Evolutionary conservation across 108 stramenopile species (phyloP).

Genomic region (Pseudonitzschia delicatissima): DNA sequence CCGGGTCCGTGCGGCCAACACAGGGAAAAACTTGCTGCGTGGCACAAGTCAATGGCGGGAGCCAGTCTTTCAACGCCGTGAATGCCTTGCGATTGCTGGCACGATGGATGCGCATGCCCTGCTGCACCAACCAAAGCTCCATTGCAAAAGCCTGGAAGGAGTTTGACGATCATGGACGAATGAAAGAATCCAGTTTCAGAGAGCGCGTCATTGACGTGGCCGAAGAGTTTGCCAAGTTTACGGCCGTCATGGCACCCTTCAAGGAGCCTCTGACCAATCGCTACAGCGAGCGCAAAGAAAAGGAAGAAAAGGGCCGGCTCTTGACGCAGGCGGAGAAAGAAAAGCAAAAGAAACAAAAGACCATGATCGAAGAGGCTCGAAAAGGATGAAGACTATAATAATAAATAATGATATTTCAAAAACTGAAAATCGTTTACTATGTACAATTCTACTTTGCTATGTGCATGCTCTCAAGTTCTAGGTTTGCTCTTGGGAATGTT

Average conservation of each 20-base stretch:
- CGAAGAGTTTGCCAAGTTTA: constrained; percentile 71
- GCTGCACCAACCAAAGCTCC: constrained; percentile 55
- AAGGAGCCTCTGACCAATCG: constrained; percentile 52
- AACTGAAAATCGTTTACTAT: background rate
- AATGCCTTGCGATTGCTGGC: constrained; percentile 55
- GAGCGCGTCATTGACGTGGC: constrained; percentile 67
- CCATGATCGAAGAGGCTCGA: constrained; percentile 35
- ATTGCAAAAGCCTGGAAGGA: constrained; percentile 68
- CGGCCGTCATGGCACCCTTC: constrained; percentile 48
- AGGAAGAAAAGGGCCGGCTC: constrained; percentile 41
- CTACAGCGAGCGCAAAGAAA: constrained; percentile 64
- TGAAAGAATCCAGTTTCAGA: constrained; percentile 51
- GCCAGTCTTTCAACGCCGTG: constrained; percentile 67
- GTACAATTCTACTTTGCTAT: background rate
- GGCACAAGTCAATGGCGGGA: constrained; percentile 61
- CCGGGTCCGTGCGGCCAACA: constrained; percentile 58
- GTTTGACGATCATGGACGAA: constrained; percentile 58
- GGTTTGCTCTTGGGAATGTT: background rate
- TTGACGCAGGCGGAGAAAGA: constrained; percentile 68
- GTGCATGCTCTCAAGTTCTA: background rate
- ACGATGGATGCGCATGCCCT: constrained; percentile 75
- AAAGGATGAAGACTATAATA: constrained; percentile 33
- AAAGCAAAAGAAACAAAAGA: constrained; percentile 12
- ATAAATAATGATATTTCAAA: background rate
- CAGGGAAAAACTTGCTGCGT: constrained; percentile 49